A percentile compares a stretch with the other conserved stretches of the same genome.
These are phyloP conservation scores for Pseudoscleropodium purum DNA, from an alignment of 225 moss, liverwort and hornwort species.

Conservation along the genomic window DNA sequence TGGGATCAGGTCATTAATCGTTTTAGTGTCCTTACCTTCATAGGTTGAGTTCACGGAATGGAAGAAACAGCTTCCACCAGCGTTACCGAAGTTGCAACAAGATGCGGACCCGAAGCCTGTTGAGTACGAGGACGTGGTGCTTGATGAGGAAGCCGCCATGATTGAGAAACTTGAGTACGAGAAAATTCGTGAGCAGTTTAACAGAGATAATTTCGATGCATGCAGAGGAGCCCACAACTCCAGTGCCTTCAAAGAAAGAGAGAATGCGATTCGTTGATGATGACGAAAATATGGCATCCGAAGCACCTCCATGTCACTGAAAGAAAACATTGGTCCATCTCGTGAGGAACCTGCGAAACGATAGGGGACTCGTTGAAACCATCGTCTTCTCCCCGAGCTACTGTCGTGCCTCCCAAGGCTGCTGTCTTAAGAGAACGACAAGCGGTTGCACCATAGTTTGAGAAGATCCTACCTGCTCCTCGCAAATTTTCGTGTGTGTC, in stretches of 20 bases:
- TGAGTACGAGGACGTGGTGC: background rate
- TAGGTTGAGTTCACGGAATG: constrained; percentile 25
- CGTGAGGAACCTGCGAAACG: background rate
- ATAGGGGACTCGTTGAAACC: background rate
- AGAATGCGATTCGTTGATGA: background rate
- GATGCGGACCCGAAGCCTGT: background rate
- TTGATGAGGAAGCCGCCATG: background rate
- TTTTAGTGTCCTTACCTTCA: background rate
- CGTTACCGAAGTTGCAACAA: background rate
- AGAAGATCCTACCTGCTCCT: constrained; percentile 39
- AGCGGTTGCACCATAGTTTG: background rate
- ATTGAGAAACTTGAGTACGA: constrained; percentile 18
- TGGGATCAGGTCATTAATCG: background rate
- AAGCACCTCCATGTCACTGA: background rate
- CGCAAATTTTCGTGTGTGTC: constrained; percentile 25
- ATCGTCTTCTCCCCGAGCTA: background rate
- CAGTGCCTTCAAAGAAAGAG: background rate
- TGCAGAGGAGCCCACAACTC: background rate
- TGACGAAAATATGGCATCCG: background rate
- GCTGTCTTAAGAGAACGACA: constrained; percentile 10
- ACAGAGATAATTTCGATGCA: background rate
- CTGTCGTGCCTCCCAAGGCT: background rate
- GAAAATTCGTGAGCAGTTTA: constrained; percentile 9
- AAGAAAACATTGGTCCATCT: constrained; percentile 16
- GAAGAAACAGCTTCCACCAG: constrained; percentile 17